phyloP scores from a whole-genome alignment of 139 green algal species.

The Micromonas commoda region DNA sequence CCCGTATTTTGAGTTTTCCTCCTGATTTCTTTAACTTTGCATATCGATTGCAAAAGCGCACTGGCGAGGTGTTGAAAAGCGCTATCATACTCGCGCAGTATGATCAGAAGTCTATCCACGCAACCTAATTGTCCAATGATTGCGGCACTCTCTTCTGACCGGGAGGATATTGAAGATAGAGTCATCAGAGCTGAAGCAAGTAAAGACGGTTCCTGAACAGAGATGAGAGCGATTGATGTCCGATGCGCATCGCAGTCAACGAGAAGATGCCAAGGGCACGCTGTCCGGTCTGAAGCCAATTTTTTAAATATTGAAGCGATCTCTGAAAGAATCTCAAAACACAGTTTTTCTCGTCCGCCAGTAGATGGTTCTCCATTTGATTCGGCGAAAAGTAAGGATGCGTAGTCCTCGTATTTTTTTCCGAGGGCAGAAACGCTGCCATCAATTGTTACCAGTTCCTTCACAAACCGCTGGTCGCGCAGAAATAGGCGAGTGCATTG shows the following conservation, averaged over 20 bases:
- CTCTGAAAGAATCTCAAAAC: too few relatives aligned
- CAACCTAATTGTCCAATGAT: background rate
- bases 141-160: background rate
- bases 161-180: background rate
- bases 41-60: background rate
- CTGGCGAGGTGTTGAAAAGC: background rate
- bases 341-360: background rate
- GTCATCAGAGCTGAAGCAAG: too few relatives aligned
- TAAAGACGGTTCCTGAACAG: too few relatives aligned
- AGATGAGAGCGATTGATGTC: too few relatives aligned
- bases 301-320: too few relatives aligned
- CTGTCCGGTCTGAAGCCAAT: too few relatives aligned
- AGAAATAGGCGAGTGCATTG: background rate
- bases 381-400: background rate
- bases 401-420: background rate
- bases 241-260: too few relatives aligned
- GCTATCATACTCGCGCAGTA: background rate
- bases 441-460: background rate
- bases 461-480: background rate
- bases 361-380: background rate
- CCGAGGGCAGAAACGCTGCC: background rate
- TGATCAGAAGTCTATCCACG: background rate
- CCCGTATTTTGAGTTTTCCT: background rate
- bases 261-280: too few relatives aligned
- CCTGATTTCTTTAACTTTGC: background rate